These are phyloP conservation scores for Pelargonium australe DNA, from an alignment of 441 rosid species.

Conservation along the genomic window DNA sequence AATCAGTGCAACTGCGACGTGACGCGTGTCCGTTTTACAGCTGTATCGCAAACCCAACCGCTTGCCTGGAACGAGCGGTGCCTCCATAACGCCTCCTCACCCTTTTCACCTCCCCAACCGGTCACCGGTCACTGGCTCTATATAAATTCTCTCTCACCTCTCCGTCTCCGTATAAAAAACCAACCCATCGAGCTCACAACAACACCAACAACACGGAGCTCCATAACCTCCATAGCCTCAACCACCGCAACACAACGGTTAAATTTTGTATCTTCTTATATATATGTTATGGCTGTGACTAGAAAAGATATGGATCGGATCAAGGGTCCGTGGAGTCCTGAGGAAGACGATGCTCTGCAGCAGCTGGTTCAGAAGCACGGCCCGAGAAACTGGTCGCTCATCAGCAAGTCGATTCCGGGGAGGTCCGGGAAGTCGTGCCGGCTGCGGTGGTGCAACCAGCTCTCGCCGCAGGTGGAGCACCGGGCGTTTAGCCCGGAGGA, in stretches of 20 bases:
- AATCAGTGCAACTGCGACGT: not conserved
- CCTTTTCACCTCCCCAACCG: not conserved
- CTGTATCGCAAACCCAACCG: slow-evolving; percentile 8
- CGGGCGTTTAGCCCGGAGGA: slow-evolving; percentile 55
- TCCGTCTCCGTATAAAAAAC: not conserved
- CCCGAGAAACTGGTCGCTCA: slow-evolving; percentile 65
- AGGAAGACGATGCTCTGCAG: slow-evolving; percentile 60
- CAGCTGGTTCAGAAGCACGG: slow-evolving; percentile 55
- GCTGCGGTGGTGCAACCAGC: slow-evolving; percentile 78
- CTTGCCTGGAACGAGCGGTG: not conserved
- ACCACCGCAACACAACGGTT: not conserved
- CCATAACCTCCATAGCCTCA: no score
- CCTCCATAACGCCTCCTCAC: not conserved
- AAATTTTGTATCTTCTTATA: no score
- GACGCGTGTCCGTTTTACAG: slow-evolving; percentile 4
- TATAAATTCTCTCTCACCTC: not conserved
- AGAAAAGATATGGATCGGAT: slow-evolving; percentile 54
- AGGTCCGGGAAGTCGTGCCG: slow-evolving; percentile 73
- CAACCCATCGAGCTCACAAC: no score
- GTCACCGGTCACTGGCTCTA: not conserved
- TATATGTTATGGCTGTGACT: slow-evolving; percentile 9
- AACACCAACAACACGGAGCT: no score
- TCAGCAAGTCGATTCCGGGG: slow-evolving; percentile 70
- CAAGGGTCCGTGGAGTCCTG: slow-evolving; percentile 82
- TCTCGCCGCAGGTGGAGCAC: slow-evolving; percentile 70